Conservation (phyloP, 371 early-diverging fungal genomes). For the Parasitella parasitica region DNA sequence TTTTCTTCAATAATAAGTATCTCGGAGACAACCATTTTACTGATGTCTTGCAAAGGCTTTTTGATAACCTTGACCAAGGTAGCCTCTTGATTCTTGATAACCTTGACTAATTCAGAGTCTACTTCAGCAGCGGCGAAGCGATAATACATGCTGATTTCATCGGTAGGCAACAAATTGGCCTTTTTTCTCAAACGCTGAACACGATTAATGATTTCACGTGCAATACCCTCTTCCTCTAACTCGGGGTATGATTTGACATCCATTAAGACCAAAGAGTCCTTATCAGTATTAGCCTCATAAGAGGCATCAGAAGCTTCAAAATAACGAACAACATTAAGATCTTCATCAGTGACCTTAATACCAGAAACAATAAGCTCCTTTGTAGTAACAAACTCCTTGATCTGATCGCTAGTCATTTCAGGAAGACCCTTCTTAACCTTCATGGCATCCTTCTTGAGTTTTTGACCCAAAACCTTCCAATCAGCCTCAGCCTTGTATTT, state of each 20-base stretch:
- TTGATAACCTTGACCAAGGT: constrained; percentile 76
- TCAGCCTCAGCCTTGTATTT: constrained; percentile 91
- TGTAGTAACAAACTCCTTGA: constrained; percentile 77
- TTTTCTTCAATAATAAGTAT: constrained; percentile 68
- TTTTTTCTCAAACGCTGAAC: constrained; percentile 98
- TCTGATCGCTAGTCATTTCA: constrained; percentile 70
- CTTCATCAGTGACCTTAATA: constrained; percentile 77
- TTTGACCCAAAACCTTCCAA: constrained; percentile 84
- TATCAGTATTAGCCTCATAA: constrained; percentile 79
- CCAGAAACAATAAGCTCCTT: constrained; percentile 79
- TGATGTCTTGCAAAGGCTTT: constrained; percentile 50
- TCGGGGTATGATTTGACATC: constrained; percentile 82
- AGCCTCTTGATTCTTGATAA: constrained; percentile 73
- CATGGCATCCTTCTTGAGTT: constrained; percentile 86
- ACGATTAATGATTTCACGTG: constrained; percentile 98
- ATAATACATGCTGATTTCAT: constrained; percentile 84
- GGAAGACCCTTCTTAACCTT: constrained; percentile 91
- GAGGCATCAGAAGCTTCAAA: constrained; percentile 63
- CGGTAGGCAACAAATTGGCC: constrained; percentile 79
- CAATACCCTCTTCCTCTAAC: constrained; percentile 91
- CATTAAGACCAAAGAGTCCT: constrained; percentile 89
- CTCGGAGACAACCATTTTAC: constrained; percentile 34
- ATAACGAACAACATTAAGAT: constrained; percentile 80
- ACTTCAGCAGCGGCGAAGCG: constrained; percentile 70
- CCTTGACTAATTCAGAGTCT: constrained; percentile 62